Evolutionary conservation across 2,329 filamentous ascomycete species (phyloP), one percentile per base, ranked within the genome.

Genomic region (Aspergillus arachidicola): DNA sequence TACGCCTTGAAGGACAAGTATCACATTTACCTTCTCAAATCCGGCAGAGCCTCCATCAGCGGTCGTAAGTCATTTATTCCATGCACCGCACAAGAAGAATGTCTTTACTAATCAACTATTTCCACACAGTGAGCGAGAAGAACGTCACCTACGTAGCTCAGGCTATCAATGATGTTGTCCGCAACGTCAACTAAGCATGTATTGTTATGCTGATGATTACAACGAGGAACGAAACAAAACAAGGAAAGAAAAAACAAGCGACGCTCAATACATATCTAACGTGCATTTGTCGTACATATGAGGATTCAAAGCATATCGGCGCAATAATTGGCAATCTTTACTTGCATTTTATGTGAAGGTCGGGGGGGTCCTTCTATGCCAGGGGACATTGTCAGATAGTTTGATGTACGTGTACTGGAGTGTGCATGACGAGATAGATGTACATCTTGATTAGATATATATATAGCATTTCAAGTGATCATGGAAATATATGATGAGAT

Each of bases 11-110:
- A 76, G 66, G 75, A 80, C 28, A 75, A 79, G 61, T 79, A 78
- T 62, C 79, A 81, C 70, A 74, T 81, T 61, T 81, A 81, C 69
- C 71, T 81, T 62, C 72, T 78, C 59, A 78, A 76, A 61, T 78
- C 76, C 36, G 75, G 76, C 57, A 72, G 78, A 62, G 76, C 76
- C 36, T 79, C 78, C 16, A 75, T 79, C 64, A 79, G 76, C 59
- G 76, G 76, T 65, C 68, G 76, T 79, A 76, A 73, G 76, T 64
- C 58, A 14, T 11, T 43, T 9, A 38, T 36, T 34, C 16, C 21
- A 1, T 26, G n/a, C 48, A 32, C 32, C 34, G 23, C 56, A 32
- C 10, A 10, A n/a, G 26, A 32, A 48, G 53, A 64, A 28, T 14
- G 23, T 21, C 48, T 23, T 21, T 30, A 50, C 59, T 64, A 58